Conservation (phyloP, 129 eudicot species). For the Artemisia tridentata region DNA sequence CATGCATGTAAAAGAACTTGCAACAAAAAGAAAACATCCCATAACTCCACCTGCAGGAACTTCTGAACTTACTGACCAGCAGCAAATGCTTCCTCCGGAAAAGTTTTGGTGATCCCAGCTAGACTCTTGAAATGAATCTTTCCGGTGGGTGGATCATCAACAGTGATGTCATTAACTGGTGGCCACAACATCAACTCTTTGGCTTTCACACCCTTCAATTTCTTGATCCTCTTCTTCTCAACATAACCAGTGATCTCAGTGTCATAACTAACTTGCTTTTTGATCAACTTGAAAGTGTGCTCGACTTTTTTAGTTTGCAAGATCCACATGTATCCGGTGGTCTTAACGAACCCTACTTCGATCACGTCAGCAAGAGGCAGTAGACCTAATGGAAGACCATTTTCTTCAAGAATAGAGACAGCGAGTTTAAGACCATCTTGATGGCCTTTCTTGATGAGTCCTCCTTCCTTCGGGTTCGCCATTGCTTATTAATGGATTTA, state of each 20-base stretch:
- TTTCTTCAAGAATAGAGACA: constrained; percentile 46
- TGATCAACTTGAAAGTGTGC: constrained; percentile 54
- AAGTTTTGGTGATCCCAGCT: constrained; percentile 66
- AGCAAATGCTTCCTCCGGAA: constrained; percentile 64
- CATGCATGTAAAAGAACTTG: constrained; percentile 29
- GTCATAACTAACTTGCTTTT: constrained; percentile 59
- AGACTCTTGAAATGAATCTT: constrained; percentile 72
- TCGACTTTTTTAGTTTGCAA: constrained; percentile 50
- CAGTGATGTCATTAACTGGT: constrained; percentile 60
- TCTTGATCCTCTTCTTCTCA: constrained; percentile 67
- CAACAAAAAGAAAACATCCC: constrained; percentile 7
- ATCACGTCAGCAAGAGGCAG: constrained; percentile 60
- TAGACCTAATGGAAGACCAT: constrained; percentile 54
- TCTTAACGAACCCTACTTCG: constrained; percentile 63
- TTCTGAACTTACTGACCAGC: constrained; percentile 49
- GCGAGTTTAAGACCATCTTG: constrained; percentile 66
- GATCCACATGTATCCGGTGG: constrained; percentile 69
- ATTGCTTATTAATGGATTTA: constrained; percentile 22
- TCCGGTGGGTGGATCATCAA: constrained; percentile 60
- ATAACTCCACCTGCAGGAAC: not conserved
- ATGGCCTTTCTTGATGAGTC: constrained; percentile 49
- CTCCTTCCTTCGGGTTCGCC: constrained; percentile 63
- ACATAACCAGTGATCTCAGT: constrained; percentile 51
- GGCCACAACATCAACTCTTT: constrained; percentile 80
- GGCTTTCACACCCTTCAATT: constrained; percentile 66